Evolutionary conservation across 352 stramenopile species (phyloP).

Genomic region (Sclerospora graminicola): DNA sequence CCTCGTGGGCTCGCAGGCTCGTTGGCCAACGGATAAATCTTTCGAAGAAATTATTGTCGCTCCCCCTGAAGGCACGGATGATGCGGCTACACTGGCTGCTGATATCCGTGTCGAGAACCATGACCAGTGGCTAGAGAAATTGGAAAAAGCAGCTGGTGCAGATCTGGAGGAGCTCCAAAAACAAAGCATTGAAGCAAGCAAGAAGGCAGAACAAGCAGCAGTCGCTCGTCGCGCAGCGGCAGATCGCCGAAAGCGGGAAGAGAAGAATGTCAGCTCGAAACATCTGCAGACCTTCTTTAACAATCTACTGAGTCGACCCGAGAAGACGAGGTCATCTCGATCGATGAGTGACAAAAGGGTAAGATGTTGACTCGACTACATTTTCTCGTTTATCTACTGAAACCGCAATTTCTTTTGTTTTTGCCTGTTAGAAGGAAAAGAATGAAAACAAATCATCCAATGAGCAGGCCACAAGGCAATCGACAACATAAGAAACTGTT

Average conservation of each 20-base stretch:
- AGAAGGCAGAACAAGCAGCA: slow-evolving; percentile 61
- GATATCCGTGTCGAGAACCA: slow-evolving; percentile 61
- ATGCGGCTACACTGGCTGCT: slow-evolving; percentile 15
- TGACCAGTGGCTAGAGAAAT: slow-evolving; percentile 70
- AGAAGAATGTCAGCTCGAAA: slow-evolving; percentile 80
- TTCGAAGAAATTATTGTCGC: slow-evolving; percentile 75
- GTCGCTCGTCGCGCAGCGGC: slow-evolving; percentile 51
- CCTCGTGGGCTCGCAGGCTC: slow-evolving; percentile 59
- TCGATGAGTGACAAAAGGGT: slow-evolving; percentile 57
- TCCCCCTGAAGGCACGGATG: slow-evolving; percentile 32
- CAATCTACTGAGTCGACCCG: slow-evolving; percentile 72
- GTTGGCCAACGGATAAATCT: slow-evolving; percentile 62
- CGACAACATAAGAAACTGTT: no score
- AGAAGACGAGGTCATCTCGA: slow-evolving; percentile 70
- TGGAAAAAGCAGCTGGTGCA: slow-evolving; percentile 68
- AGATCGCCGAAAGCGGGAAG: slow-evolving; percentile 66
- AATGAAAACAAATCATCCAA: slow-evolving; percentile 39
- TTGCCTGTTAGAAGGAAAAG: slow-evolving; percentile 44
- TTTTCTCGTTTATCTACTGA: background rate
- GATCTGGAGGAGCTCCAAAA: slow-evolving; percentile 76
- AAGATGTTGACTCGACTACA: slow-evolving; percentile 4
- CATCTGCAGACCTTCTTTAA: slow-evolving; percentile 85
- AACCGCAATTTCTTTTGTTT: background rate
- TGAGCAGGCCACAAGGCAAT: no score
- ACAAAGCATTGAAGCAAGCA: slow-evolving; percentile 76